Evolutionary conservation across 2,329 filamentous ascomycete genomes (phyloP).

Genomic region (Verticillium tricorpus): DNA sequence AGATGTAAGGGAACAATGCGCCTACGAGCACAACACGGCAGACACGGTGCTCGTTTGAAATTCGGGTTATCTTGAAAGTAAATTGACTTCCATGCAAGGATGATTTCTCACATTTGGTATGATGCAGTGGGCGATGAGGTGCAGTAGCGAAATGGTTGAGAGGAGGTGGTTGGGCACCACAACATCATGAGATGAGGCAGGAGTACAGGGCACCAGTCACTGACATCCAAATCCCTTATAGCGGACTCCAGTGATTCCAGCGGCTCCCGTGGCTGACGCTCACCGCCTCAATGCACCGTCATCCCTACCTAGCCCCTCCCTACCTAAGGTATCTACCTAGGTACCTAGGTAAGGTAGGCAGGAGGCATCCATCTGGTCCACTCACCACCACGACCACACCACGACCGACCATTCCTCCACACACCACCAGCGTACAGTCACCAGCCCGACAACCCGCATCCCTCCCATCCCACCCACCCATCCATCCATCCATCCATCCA

Average conservation of each 20-base stretch:
- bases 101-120: neutral
- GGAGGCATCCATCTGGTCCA: neutral
- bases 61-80: neutral
- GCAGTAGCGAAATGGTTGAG: neutral
- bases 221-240: neutral
- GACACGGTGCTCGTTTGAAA: neutral
- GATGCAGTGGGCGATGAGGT: neutral
- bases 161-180: neutral
- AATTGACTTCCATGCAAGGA: neutral
- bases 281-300: neutral
- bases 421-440: neutral
- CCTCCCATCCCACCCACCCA: neutral
- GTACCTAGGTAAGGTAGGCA: no score
- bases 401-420: neutral
- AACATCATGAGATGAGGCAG: neutral
- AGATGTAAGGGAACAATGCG: no score
- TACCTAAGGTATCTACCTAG: no score
- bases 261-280: neutral
- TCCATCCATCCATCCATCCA: neutral
- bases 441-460: neutral
- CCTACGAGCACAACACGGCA: neutral
- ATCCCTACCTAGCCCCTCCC: neutral
- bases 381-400: neutral
- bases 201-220: neutral
- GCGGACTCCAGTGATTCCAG: neutral